Percentiles rank a stretch among this genome's conserved stretches.
These are phyloP conservation scores for Plasmopara halstedii DNA, from an alignment of 352 stramenopile species.

Conservation along the genomic window DNA sequence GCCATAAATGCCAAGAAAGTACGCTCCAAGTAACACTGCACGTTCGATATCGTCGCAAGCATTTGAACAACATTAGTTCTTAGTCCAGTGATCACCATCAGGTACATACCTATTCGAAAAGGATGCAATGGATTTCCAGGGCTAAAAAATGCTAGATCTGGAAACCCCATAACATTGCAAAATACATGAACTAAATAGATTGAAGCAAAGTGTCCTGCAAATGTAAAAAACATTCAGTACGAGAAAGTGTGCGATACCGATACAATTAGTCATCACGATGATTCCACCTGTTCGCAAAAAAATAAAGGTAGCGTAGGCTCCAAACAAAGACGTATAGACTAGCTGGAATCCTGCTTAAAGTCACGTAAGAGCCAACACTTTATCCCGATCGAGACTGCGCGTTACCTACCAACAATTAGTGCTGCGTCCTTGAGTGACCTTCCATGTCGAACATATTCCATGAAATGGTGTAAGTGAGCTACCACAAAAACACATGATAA, in stretches of 20 bases:
- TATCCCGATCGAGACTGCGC: background rate
- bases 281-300: slow-evolving; percentile 83
- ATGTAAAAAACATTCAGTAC: background rate
- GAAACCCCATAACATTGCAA: slow-evolving; percentile 95
- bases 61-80: background rate
- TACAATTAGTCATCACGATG: background rate
- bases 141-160: slow-evolving; percentile 80
- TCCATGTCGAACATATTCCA: slow-evolving; percentile 71
- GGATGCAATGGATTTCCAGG: slow-evolving; percentile 63
- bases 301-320: slow-evolving; percentile 90
- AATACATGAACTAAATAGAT: slow-evolving; percentile 90
- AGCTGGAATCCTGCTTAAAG: slow-evolving; percentile 84
- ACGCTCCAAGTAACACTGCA: slow-evolving; percentile 65
- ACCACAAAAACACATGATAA: slow-evolving; percentile 2
- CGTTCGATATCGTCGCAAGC: background rate
- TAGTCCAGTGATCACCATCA: background rate
- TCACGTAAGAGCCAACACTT: slow-evolving; percentile 1
- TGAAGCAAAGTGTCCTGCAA: slow-evolving; percentile 73
- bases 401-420: slow-evolving; percentile 61
- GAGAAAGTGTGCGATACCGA: background rate
- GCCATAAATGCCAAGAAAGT: slow-evolving; percentile 78
- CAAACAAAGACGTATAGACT: slow-evolving; percentile 94
- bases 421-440: slow-evolving; percentile 59
- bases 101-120: slow-evolving; percentile 58
- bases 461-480: slow-evolving; percentile 84